Evolutionary conservation across 2,329 filamentous ascomycete species (phyloP).

Genomic region (Penicillium glabrum): DNA sequence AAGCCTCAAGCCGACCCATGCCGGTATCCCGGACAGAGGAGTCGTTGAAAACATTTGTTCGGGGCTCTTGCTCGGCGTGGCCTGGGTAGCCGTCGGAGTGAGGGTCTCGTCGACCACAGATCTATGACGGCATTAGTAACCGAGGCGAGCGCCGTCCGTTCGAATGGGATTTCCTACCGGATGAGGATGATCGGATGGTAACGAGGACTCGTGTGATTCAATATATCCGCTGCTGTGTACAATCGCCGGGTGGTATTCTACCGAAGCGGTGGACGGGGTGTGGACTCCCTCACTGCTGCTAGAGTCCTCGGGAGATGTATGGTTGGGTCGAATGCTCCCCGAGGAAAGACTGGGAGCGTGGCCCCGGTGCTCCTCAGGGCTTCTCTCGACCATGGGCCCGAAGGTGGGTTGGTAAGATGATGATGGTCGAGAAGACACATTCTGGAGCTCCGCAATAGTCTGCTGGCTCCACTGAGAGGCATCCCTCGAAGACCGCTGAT

Average conservation of each 20-base stretch:
- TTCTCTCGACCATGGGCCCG: constrained; percentile 26
- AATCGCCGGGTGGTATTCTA: constrained; percentile 51
- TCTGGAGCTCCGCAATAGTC: constrained; percentile 43
- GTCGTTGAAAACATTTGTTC: constrained; percentile 29
- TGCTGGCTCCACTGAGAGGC: constrained; percentile 46
- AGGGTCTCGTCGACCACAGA: constrained; percentile 33
- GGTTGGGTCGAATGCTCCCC: constrained; percentile 29
- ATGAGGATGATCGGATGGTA: constrained; percentile 37
- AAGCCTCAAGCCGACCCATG: constrained; percentile 51
- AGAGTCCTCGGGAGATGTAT: constrained; percentile 50
- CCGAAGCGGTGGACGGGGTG: constrained; percentile 48
- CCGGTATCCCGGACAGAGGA: constrained; percentile 32
- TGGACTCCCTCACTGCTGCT: constrained; percentile 51
- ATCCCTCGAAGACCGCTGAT: constrained; percentile 37
- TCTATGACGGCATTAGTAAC: constrained; percentile 34
- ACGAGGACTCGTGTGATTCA: constrained; percentile 41
- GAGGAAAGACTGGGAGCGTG: constrained; percentile 29
- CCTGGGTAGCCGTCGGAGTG: constrained; percentile 31
- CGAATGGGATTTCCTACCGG: constrained; percentile 39
- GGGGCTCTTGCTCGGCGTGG: constrained; percentile 27
- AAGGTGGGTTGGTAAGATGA: constrained; percentile 34
- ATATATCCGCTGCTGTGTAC: constrained; percentile 50
- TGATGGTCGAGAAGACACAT: constrained; percentile 35
- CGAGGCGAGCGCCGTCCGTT: constrained; percentile 24
- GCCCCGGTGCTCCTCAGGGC: constrained; percentile 27